Evolutionary conservation across 768 basidiomycete species (phyloP).

Genomic region (Phlebiopsis flavidoalba): DNA sequence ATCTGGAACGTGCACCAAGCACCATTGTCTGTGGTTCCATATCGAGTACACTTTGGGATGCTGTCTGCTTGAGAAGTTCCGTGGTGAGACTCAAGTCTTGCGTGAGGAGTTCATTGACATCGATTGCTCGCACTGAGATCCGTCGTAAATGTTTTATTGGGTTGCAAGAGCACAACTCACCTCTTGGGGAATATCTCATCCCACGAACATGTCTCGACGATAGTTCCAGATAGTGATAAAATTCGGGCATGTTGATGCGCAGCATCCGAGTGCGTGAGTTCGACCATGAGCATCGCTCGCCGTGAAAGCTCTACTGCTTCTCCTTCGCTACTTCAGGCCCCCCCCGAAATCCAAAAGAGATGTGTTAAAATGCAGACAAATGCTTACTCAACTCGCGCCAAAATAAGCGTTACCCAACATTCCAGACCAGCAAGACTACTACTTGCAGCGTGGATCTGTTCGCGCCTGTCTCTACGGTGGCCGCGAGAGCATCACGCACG

Average conservation of each 20-base stretch:
- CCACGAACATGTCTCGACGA: conserved; percentile 71
- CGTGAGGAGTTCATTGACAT: conserved; percentile 58
- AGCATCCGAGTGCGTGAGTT: conserved; percentile 75
- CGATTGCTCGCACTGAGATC: conserved; percentile 49
- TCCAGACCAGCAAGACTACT: conserved; percentile 73
- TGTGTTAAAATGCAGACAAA: no score
- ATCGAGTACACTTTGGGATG: conserved; percentile 98
- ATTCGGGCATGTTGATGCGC: conserved; percentile 85
- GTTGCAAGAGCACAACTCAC: conserved; percentile 32
- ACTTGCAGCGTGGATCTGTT: conserved; percentile 70
- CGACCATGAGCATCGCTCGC: conserved; percentile 66
- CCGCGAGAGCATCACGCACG: no score
- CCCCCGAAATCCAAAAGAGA: no score
- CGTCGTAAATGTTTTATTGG: background rate
- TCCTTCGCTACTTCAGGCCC: conserved; percentile 58
- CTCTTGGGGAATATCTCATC: conserved; percentile 63
- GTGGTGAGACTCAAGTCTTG: conserved; percentile 81
- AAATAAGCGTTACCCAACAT: no score
- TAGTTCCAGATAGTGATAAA: conserved; percentile 98
- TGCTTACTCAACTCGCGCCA: conserved; percentile 49
- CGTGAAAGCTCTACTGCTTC: conserved; percentile 61
- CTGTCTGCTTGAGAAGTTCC: conserved; percentile 64
- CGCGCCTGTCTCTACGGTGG: conserved; percentile 65
- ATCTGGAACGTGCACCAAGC: conserved; percentile 78
- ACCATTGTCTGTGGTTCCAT: conserved; percentile 98